These are phyloP conservation scores for Ceratocystis huliohia DNA, from an alignment of 2,329 filamentous ascomycete species.

Conservation along the genomic window DNA sequence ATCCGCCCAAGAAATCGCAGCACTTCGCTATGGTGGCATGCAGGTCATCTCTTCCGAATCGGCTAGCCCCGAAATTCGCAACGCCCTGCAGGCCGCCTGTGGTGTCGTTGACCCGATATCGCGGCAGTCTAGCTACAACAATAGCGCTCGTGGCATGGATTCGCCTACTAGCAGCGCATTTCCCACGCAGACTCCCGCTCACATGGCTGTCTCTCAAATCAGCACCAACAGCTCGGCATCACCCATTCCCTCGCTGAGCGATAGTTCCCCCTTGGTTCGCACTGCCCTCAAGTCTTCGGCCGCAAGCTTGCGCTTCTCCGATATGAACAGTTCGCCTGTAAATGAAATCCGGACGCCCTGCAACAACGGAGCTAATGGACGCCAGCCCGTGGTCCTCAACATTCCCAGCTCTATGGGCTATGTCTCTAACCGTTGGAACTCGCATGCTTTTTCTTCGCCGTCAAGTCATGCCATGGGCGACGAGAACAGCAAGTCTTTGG, in stretches of 20 bases:
- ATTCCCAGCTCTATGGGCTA: slow-evolving; percentile 38
- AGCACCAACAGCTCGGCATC: slow-evolving; percentile 2
- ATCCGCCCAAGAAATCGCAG: slow-evolving; percentile 60
- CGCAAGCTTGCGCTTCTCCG: not conserved
- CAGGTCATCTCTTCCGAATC: slow-evolving; percentile 38
- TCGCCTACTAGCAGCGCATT: slow-evolving; percentile 12
- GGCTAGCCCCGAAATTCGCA: slow-evolving; percentile 22
- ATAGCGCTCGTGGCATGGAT: not conserved
- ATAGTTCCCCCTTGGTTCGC: slow-evolving; percentile 18
- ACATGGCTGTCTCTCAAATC: slow-evolving; percentile 19
- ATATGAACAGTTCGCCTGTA: slow-evolving; percentile 18
- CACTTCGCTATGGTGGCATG: slow-evolving; percentile 43
- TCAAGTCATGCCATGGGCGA: slow-evolving; percentile 30
- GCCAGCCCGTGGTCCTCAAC: slow-evolving; percentile 11
- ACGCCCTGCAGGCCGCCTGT: slow-evolving; percentile 24
- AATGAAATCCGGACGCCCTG: slow-evolving; percentile 20
- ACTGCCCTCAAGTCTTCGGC: not conserved
- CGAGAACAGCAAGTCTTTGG: slow-evolving; percentile 25
- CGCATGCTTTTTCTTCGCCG: slow-evolving; percentile 38
- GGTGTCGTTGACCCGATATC: slow-evolving; percentile 24
- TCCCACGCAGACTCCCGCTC: slow-evolving; percentile 25
- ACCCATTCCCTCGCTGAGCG: slow-evolving; percentile 17
- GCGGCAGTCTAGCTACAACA: slow-evolving; percentile 22
- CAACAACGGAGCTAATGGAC: slow-evolving; percentile 8
- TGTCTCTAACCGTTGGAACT: slow-evolving; percentile 45